Evolutionary conservation across 805 yeast genomes (phyloP), one percentile per base, ranked within the genome.

Genomic region (Ogataea pilisensis): DNA sequence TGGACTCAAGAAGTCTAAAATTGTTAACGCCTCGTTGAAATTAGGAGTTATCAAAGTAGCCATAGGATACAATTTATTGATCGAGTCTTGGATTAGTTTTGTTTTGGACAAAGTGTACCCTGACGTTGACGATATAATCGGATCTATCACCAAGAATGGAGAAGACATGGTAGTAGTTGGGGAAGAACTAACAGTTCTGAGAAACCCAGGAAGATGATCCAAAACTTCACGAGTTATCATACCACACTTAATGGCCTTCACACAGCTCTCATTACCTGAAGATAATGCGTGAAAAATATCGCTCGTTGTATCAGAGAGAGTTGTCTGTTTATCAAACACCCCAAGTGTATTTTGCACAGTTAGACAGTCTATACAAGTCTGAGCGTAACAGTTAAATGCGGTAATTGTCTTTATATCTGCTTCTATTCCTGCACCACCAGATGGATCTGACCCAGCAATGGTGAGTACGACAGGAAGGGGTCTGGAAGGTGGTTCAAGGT

Each of bases 371-470:
- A 85, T 78, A 52, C 89, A 82, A 0, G 90, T 83, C 59, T 82
- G 63, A 0, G 85, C 95, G 54, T 80, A 85, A 37, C 87, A 87
- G 13, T 77, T 76, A 52, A 83, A 85, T 1, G 85, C 84, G 3
- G 84, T 70, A 40, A 87, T 74, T 0, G 95, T 80, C 63, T 88
- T 88, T 29, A 87, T 57, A 57, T 87, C 96, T 1, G 95, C 95
- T 59, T 87, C 95, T 37, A 87, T 80, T 3, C 96, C 96, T 2
- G 96, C 95, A 3, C 95, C 95, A 2, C 95, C 96, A 9, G 91
- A 82, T 33, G 81, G 75, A 57, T 87, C 96, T 0, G 91, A 82
- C 0, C 95, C 95, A 2, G 88, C 88, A 33, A 73, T 62, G 0
- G 74, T 69, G 41, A 74, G 49, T 1, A 74, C 75, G 1, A 66